phyloP scores from a whole-genome alignment of 192 early-diverging fungal species.

The Backusella australiensis region DNA sequence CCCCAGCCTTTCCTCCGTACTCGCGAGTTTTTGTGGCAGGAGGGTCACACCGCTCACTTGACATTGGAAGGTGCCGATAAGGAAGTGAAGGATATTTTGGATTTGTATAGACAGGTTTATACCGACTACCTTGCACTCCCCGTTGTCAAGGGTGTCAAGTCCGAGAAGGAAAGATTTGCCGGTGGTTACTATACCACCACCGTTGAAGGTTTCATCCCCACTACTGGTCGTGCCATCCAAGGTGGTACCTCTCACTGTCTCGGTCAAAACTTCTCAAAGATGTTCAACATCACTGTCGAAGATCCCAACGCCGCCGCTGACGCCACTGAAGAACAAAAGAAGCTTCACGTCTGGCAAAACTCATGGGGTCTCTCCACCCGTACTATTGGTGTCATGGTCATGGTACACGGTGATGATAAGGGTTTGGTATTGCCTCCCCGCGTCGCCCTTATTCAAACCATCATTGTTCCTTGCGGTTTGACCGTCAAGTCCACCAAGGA shows the following conservation, averaged over 20 bases:
- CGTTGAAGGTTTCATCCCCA: slow-evolving; percentile 95
- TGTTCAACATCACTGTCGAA: slow-evolving; percentile 95
- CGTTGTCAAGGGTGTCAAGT: slow-evolving; percentile 95
- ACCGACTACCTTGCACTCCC: slow-evolving; percentile 97
- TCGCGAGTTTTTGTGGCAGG: slow-evolving; percentile 99
- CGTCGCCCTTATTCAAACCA: slow-evolving; percentile 84
- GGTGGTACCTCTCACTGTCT: slow-evolving; percentile 98
- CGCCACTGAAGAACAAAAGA: slow-evolving; percentile 57
- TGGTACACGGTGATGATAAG: slow-evolving; percentile 99
- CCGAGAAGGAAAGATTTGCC: slow-evolving; percentile 99
- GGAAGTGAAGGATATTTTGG: slow-evolving; percentile 90
- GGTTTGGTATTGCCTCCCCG: slow-evolving; percentile 96
- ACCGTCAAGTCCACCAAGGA: slow-evolving; percentile 82
- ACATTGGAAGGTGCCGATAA: slow-evolving; percentile 82
- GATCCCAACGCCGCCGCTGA: slow-evolving; percentile 65
- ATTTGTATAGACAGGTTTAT: slow-evolving; percentile 95
- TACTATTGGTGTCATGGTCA: slow-evolving; percentile 98
- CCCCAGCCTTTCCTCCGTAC: slow-evolving; percentile 98
- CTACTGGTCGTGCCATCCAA: slow-evolving; percentile 97
- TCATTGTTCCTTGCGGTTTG: slow-evolving; percentile 93
- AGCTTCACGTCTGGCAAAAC: slow-evolving; percentile 95
- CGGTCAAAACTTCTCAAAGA: slow-evolving; percentile 99
- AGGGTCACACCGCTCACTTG: slow-evolving; percentile 96
- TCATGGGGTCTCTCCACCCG: slow-evolving; percentile 99
- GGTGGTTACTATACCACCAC: slow-evolving; percentile 98